Evolutionary conservation across 345 rosid genomes (phyloP), one percentile per base, ranked within the genome.

Genomic region (Sisymbrium altissimum): DNA sequence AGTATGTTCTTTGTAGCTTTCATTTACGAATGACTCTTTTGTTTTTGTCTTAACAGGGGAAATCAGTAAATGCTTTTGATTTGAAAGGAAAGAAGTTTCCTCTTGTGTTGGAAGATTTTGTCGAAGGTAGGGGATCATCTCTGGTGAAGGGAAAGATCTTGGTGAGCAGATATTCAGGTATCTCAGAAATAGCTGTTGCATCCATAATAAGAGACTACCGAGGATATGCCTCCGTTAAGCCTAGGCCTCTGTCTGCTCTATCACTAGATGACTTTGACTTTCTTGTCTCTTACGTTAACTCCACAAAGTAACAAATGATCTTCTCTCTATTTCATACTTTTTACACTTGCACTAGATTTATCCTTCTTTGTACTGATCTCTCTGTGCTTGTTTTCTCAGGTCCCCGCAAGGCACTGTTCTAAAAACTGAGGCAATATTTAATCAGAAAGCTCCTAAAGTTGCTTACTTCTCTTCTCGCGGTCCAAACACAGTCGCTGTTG

Each of bases 381-480:
- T 50, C 7, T 13, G 15, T 44, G 49, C 10, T 52, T 63, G 38
- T 9, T 36, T 41, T 2, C 12, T 63, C 65, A 72, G 81, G 27
- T 25, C 71, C 2, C 72, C 81, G 1, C 13, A 10, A 48, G 84
- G 62, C 10, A 48, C 71, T 40, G 35, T 80, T 30, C 54, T 80
- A 15, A 80, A 41, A 65, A 72, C 56, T 46, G 72, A 80, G 45
- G 7, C 58, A 6, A 32, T 64, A 39, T 74, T 39, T 33, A 49
- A 72, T 57, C 41, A 49, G 7, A 23, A 2, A 18, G 79, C 82
- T 35, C 82, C 81, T 41, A 8, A 3, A 14, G 63, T 83, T 33
- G 73, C 70, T 72, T 9, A 19, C 2, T 81, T 78, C 67, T 81
- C 86, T 36, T 69, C 81, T 0, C 76, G 78, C 0, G 82, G 86